Conservation (phyloP, 768 basidiomycete species). For the Clitopilus passeckerianus region DNA sequence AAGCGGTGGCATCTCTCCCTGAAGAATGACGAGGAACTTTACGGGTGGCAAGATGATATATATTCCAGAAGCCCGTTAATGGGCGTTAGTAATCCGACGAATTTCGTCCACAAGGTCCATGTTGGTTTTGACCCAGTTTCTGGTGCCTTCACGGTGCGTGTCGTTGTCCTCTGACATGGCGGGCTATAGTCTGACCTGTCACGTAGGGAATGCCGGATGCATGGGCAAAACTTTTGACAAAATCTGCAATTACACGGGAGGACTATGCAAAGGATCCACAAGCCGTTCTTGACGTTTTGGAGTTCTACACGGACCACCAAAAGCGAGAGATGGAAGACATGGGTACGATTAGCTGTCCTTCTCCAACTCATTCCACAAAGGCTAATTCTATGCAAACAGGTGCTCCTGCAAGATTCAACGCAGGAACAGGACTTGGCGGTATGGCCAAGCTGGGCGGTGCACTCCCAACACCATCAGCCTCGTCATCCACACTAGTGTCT, state of each 20-base stretch:
- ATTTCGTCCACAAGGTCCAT: slow-evolving; percentile 98
- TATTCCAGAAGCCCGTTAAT: slow-evolving; percentile 89
- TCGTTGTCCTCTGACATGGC: background rate
- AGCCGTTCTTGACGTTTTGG: slow-evolving; percentile 94
- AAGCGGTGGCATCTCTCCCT: slow-evolving; percentile 77
- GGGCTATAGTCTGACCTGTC: background rate
- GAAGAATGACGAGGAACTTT: slow-evolving; percentile 95
- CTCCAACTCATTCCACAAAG: slow-evolving; percentile 9
- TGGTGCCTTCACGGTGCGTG: slow-evolving; percentile 87
- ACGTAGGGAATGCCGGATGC: slow-evolving; percentile 90
- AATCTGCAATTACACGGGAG: slow-evolving; percentile 95
- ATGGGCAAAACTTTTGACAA: slow-evolving; percentile 96
- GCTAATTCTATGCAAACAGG: slow-evolving; percentile 20
- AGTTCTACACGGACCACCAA: slow-evolving; percentile 98
- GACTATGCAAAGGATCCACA: slow-evolving; percentile 97
- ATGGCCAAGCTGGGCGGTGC: slow-evolving; percentile 36
- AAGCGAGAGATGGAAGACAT: slow-evolving; percentile 82
- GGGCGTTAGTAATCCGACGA: slow-evolving; percentile 92
- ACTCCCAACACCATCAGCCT: slow-evolving; percentile 16
- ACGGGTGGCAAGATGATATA: slow-evolving; percentile 97
- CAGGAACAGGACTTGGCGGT: slow-evolving; percentile 89
- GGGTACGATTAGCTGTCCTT: slow-evolving; percentile 23
- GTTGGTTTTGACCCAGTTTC: slow-evolving; percentile 94
- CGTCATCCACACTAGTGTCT: slow-evolving; percentile 9
- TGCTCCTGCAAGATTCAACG: slow-evolving; percentile 79